Evolutionary conservation across 768 basidiomycete genomes (phyloP), one percentile per base, ranked within the genome.

Genomic region (Mycena latifolia): DNA sequence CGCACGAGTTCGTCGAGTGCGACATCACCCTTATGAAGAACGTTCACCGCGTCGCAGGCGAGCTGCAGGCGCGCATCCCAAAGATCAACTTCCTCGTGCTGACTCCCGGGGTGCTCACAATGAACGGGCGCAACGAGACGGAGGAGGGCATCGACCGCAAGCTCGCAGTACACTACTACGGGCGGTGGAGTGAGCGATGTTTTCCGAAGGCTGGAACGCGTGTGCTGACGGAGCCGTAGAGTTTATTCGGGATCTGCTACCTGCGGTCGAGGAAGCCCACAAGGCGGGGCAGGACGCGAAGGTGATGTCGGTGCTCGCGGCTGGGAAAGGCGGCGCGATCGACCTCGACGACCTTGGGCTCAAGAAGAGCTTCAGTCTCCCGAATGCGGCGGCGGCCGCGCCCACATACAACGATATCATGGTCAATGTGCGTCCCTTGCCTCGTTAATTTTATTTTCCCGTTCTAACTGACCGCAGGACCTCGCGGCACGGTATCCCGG

Each of bases 51-150:
- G 71, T 77, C 6, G 67, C 79, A 6, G 59, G 69, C 50, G 72
- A 75, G 6, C 75, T 83, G 25, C 73, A 69, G 18, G 60, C 65
- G 2, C 75, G 76, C 6, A 62, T 84, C 11, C 77, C 80, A 0
- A 86, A 83, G 72, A 72, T 88, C 72, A 88, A 89, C 76, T 86
- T 82, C 73, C 78, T 89, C 45, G 79, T 86, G 37, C 71, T 86
- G 65, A 79, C 84, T 0, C 72, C 84, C 2, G 87, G 85, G 0
- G 71, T 82, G 39, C 55, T 86, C 45, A 77, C 77, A 15, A 54
- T 82, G 51, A 68, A 70, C 6, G 81, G 83, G 18, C 68, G 81
- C 47, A 75, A 77, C 51, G 81, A 84, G 71, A 84, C 84, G 22
- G 73, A 73, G 43, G 84, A 85, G 70, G 83, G 84, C 5, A 77